Base-by-base conservation (phyloP, 2,329 filamentous ascomycete genomes). In the Microcyclosporella mali region DNA sequence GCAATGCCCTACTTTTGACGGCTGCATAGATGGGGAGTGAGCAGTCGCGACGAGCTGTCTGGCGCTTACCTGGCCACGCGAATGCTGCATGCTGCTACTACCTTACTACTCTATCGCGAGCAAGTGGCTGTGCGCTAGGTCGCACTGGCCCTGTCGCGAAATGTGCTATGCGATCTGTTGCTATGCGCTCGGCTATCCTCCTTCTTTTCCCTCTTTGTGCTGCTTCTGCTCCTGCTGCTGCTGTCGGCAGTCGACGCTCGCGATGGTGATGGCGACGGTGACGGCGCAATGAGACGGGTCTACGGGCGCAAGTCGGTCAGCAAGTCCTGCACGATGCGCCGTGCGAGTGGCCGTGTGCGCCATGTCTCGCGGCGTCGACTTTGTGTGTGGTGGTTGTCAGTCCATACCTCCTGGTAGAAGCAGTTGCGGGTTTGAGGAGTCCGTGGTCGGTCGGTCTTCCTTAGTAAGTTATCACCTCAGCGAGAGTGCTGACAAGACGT, bases 11-110 rank as follows among this genome's bases (percentile, higher is more conserved):
- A 11, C 56, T 58, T 56, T 56, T 57, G 55, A 59, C 21, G 33
- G 40, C 17, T 16, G 15, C n/a, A 30, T 32, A 30, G 15, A 28
- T 18, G 16, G 27, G 15, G 15, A 43, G 38, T 31, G 41, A n/a
- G n/a, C n/a, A n/a, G n/a, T n/a, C n/a, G n/a, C n/a, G n/a, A n/a
- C n/a, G n/a, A n/a, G n/a, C n/a, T n/a, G n/a, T n/a, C n/a, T n/a
- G 33, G 21, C 60, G 69, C 74, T 73, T 76, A 78, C 74, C 70
- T 77, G 74, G 68, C 70, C 68, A 65, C 67, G 54, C 35, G 62
- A 57, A 52, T 63, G 60, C 53, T 66, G 63, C 64, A 66, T 67
- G 21, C 27, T 32, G 33, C 18, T 12, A 11, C 17, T 17, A 21
- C 10, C n/a, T n/a, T 15, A 25, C 9, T 18, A 17, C 32, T 15